phyloP scores from a whole-genome alignment of 139 green algal species.

The Picochlorum sp. region DNA sequence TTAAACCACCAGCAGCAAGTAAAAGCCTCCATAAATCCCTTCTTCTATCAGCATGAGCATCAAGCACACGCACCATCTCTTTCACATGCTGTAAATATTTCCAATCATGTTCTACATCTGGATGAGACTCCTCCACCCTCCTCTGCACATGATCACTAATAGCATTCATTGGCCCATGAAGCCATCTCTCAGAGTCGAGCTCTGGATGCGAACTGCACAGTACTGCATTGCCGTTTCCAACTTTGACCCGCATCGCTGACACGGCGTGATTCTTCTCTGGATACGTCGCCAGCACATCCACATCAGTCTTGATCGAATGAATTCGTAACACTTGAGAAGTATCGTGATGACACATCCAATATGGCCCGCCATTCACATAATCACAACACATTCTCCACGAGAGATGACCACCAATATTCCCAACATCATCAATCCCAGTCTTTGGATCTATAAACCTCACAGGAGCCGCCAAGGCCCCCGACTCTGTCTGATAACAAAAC shows the following conservation, averaged over 20 bases:
- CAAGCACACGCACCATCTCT: background rate
- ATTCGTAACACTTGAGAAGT: no score
- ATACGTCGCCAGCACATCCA: slow-evolving; percentile 10
- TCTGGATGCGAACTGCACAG: slow-evolving; percentile 57
- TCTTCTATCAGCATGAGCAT: background rate
- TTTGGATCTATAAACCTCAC: slow-evolving; percentile 18
- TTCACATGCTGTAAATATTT: background rate
- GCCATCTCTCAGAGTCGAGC: slow-evolving; percentile 29
- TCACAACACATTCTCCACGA: slow-evolving; percentile 32
- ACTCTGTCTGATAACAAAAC: slow-evolving; percentile 50
- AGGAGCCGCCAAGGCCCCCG: slow-evolving; percentile 31
- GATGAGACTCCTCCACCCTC: background rate
- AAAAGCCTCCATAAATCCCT: background rate
- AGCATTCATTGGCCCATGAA: background rate
- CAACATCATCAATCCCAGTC: background rate
- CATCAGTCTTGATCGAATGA: background rate
- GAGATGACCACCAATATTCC: background rate
- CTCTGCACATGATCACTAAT: background rate
- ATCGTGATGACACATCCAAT: slow-evolving; percentile 23
- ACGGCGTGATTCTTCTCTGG: slow-evolving; percentile 7
- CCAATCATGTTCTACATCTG: background rate
- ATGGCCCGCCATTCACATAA: slow-evolving; percentile 63
- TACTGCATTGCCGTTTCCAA: slow-evolving; percentile 22
- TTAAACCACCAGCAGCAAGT: background rate
- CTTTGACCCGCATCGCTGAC: slow-evolving; percentile 13